phyloP scores from a whole-genome alignment of 2,329 filamentous ascomycete genomes.

The Gaeumannomyces tritici region DNA sequence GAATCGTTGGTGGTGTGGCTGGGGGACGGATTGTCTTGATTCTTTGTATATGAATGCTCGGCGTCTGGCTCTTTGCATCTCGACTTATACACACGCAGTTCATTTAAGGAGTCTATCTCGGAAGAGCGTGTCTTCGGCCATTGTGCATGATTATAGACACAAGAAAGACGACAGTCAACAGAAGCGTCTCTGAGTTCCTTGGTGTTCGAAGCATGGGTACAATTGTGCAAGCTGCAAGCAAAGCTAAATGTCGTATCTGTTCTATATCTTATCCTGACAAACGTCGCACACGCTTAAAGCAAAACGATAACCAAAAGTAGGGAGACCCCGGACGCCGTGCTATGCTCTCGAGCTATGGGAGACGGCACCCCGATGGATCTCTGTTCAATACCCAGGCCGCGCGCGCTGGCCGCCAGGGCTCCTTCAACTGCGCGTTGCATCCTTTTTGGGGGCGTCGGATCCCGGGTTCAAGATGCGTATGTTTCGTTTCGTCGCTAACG shows the following conservation, averaged over 20 bases:
- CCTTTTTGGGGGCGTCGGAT: background rate
- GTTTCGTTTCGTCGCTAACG: background rate
- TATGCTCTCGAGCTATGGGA: background rate
- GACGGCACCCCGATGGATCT: background rate
- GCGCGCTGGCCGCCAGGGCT: background rate
- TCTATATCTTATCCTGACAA: background rate
- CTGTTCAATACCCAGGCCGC: background rate
- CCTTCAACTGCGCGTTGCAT: background rate
- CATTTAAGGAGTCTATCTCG: background rate
- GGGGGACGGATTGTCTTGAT: background rate
- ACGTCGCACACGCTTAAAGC: background rate
- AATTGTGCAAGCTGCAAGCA: background rate
- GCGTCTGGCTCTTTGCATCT: background rate
- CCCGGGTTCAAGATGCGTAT: background rate
- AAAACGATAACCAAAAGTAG: background rate
- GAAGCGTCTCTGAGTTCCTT: no score
- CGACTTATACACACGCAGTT: background rate
- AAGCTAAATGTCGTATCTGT: background rate
- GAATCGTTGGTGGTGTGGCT: background rate
- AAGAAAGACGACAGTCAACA: background rate
- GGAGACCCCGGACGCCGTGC: background rate
- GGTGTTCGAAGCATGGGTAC: background rate
- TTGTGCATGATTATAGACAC: background rate
- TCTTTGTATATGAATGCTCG: background rate
- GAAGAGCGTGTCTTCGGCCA: background rate